Percentiles rank a stretch among this genome's conserved stretches.
Evolutionary conservation across 768 basidiomycete genomes (phyloP).

Genomic region (Chiua virens): DNA sequence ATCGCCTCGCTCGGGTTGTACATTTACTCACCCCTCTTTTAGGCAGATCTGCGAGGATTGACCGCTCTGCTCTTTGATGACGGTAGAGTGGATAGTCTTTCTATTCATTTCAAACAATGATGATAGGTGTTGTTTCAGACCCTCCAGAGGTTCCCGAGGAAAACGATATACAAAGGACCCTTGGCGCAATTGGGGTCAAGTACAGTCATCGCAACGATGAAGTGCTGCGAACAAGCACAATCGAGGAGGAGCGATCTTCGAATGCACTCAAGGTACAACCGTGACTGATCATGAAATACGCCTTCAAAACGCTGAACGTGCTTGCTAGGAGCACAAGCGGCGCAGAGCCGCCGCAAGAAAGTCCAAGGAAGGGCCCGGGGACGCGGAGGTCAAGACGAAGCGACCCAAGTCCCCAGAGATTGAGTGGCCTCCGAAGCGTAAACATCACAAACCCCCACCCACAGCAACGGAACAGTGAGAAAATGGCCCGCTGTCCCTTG

Average conservation of each 20-base stretch:
- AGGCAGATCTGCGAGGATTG: constrained; percentile 60
- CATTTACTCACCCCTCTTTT: neutral
- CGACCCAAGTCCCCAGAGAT: constrained; percentile 36
- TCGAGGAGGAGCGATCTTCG: constrained; percentile 64
- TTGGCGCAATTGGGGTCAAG: constrained; percentile 60
- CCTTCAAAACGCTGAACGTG: constrained; percentile 3
- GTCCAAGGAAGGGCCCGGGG: constrained; percentile 7
- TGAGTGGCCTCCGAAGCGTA: constrained; percentile 66
- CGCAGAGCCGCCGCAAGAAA: constrained; percentile 24
- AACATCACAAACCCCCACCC: constrained; percentile 49
- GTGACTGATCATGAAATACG: neutral
- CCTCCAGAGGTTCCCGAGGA: constrained; percentile 42
- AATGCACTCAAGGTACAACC: constrained; percentile 47
- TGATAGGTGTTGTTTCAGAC: constrained; percentile 26
- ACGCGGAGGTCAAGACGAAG: constrained; percentile 3
- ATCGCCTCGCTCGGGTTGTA: neutral
- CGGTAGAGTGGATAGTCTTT: constrained; percentile 36
- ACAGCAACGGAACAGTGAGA: constrained; percentile 54
- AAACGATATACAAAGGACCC: constrained; percentile 53
- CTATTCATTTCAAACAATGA: neutral
- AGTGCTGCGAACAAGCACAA: constrained; percentile 62
- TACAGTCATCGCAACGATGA: constrained; percentile 79
- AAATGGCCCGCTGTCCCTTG: neutral
- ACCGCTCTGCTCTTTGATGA: constrained; percentile 72
- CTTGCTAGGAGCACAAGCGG: constrained; percentile 26